phyloP scores from a whole-genome alignment of 768 basidiomycete genomes.

The Hortiboletus campestris region DNA sequence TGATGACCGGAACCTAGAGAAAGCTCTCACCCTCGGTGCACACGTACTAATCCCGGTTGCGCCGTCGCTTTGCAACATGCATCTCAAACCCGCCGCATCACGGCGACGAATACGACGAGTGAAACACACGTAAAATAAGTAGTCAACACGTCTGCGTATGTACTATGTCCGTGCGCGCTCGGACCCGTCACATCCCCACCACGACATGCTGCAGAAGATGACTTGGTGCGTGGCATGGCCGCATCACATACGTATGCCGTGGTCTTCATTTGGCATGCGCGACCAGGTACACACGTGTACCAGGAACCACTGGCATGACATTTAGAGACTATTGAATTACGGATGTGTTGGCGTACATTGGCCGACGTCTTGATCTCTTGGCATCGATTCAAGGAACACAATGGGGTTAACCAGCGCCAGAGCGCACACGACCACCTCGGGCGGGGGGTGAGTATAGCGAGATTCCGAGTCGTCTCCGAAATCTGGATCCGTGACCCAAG shows the following conservation, averaged over 20 bases:
- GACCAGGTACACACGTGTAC: not conserved
- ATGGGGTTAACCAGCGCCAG: not conserved
- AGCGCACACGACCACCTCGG: not conserved
- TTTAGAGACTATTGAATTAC: not conserved
- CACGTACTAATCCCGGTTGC: not conserved
- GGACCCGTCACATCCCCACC: too few relatives aligned
- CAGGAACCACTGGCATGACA: not conserved
- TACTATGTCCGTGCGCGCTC: too few relatives aligned
- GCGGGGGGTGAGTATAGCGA: not conserved
- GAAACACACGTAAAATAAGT: conserved; percentile 13
- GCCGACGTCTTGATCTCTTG: not conserved
- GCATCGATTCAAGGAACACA: not conserved
- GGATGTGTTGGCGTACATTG: not conserved
- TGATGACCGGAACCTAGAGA: conserved; percentile 6
- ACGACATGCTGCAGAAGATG: too few relatives aligned
- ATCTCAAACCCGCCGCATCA: conserved; percentile 4
- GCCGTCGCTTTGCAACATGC: not conserved
- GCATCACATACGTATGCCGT: not conserved
- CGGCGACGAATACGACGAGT: conserved; percentile 2
- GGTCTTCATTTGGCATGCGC: not conserved
- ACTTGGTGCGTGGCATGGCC: too few relatives aligned
- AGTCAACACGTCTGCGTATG: too few relatives aligned
- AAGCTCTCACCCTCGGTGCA: not conserved
- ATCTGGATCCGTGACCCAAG: not conserved
- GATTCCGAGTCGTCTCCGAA: not conserved